Base-by-base conservation (phyloP, 129 eudicot species). In the Arctium lappa region DNA sequence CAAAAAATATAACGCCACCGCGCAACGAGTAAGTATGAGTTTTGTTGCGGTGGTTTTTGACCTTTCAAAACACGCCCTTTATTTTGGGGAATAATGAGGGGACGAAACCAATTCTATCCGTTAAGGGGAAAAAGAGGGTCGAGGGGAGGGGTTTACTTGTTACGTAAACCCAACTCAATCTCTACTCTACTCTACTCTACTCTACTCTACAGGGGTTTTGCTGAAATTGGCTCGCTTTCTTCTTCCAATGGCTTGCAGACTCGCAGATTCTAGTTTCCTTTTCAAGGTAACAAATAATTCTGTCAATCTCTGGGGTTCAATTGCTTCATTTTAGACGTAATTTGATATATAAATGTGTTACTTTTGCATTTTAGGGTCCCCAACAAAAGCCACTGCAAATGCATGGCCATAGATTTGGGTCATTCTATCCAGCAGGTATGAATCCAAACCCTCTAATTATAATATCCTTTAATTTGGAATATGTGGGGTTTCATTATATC, bases 171-270 rank as follows among this genome's bases (percentile, higher is more conserved):
- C 36, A 33, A 33, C 36, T 62, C 9, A 30, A 69, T 69, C 73
- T 69, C 73, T 34, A 30, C 9, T 22, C 27, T 22, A 22, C 73
- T 69, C 73, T 34, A 30, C 9, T 69, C 73, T 34, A 30, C 9
- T 22, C 27, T 22, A 22, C 73, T 69, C 73, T 34, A 30, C 9
- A 9, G n/a, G 50, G n/a, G 73, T 69, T 44, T 73, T 39, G 32
- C 56, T 39, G 32, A 38, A 22, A 73, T 69, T 38, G 44, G 29
- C 66, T 10, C 36, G 5, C 37, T 74, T 53, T 72, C 77, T 71
- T 77, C 88, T 79, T 65, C 82, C 79, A 81, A 87, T 87, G 92
- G 90, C 90, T 76, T 89, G 87, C 85, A 79, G 72, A 69, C 78
- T 93, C 74, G 69, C 91, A 39, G 82, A 89, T 75, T 88, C 88